Evolutionary conservation across 306 rosid species (phyloP).

Genomic region (Cicer chorassanicum): DNA sequence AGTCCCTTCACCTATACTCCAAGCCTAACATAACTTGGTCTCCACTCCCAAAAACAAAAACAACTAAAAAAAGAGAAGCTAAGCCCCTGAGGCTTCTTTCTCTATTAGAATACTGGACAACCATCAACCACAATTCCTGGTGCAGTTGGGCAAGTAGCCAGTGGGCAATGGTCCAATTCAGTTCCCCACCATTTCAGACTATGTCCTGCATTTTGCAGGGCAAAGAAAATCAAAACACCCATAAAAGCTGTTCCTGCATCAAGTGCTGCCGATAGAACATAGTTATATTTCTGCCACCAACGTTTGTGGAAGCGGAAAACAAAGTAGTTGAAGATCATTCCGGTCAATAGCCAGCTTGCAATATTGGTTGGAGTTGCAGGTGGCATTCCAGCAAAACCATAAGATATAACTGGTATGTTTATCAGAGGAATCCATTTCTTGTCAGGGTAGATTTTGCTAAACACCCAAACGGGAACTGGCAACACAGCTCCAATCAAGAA

Average conservation of each 20-base stretch:
- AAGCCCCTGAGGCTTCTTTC: conserved; percentile 9
- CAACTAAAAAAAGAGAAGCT: not conserved
- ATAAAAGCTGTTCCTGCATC: conserved; percentile 98
- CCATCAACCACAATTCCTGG: conserved; percentile 79
- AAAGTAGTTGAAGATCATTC: conserved; percentile 88
- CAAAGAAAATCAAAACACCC: conserved; percentile 89
- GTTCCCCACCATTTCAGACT: conserved; percentile 90
- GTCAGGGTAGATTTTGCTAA: conserved; percentile 81
- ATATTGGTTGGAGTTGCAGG: conserved; percentile 97
- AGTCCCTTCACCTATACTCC: conserved; percentile 21
- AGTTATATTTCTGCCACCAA: conserved; percentile 99
- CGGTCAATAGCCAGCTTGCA: conserved; percentile 93
- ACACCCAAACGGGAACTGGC: conserved; percentile 82
- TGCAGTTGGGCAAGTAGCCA: conserved; percentile 89
- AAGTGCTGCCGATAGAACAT: conserved; percentile 86
- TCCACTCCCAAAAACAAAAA: conserved; percentile 36
- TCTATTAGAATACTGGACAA: conserved; percentile 72
- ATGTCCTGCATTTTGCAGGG: conserved; percentile 69
- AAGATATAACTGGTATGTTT: conserved; percentile 88
- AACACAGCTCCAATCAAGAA: conserved; percentile 85
- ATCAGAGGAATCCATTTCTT: conserved; percentile 92
- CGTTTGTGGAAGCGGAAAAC: conserved; percentile 79
- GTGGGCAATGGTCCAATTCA: conserved; percentile 80
- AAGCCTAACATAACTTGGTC: conserved; percentile 30
- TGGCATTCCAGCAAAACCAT: conserved; percentile 98